Evolutionary conservation across 352 stramenopile genomes (phyloP).

Genomic region (Pythium diclinum): DNA sequence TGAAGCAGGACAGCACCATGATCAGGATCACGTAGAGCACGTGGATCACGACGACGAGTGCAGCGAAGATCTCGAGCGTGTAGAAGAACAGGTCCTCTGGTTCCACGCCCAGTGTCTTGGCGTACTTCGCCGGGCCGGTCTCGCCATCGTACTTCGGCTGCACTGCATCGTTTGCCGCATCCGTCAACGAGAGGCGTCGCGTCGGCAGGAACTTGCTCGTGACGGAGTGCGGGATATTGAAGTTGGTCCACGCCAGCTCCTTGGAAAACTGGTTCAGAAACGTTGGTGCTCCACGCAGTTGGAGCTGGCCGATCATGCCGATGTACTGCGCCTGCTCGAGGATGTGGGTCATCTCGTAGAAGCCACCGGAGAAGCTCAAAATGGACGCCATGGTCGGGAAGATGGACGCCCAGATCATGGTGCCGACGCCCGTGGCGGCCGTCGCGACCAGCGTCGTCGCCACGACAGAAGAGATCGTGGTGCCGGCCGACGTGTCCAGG

Average conservation of each 20-base stretch:
- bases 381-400: constrained; percentile 60
- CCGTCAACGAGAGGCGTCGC: constrained; percentile 15
- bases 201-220: constrained; percentile 24
- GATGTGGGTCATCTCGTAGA: constrained; percentile 87
- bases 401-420: constrained; percentile 71
- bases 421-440: constrained; percentile 44
- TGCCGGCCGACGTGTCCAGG: constrained; percentile 66
- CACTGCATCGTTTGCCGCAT: constrained; percentile 13
- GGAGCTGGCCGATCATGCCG: constrained; percentile 78
- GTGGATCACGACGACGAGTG: constrained; percentile 59
- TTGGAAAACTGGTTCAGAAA: constrained; percentile 84
- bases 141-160: constrained; percentile 37
- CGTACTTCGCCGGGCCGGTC: constrained; percentile 67
- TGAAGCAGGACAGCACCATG: constrained; percentile 39
- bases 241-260: constrained; percentile 83
- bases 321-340: constrained; percentile 85
- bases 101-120: constrained; percentile 59
- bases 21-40: constrained; percentile 61
- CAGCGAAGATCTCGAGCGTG: constrained; percentile 60
- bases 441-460: constrained; percentile 61
- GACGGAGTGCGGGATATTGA: constrained; percentile 69
- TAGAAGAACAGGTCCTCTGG: constrained; percentile 78
- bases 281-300: constrained; percentile 62
- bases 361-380: constrained; percentile 63
- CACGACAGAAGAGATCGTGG: constrained; percentile 59